phyloP scores from a whole-genome alignment of 2,329 filamentous ascomycete species.

The Colletotrichum echinochloae region DNA sequence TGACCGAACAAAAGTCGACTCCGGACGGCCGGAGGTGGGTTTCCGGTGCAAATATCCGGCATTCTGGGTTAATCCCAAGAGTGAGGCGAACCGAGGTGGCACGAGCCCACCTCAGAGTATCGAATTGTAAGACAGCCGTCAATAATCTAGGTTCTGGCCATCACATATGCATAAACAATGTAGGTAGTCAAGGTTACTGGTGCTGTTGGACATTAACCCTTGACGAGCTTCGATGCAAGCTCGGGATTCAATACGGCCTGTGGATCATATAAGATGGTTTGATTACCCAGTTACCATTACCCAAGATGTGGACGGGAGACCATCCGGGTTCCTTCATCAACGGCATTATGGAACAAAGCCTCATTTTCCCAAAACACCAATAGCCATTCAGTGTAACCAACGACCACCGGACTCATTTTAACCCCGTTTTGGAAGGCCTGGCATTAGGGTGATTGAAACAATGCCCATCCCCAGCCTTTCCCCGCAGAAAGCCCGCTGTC shows the following conservation, averaged over 20 bases:
- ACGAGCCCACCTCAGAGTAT: not conserved
- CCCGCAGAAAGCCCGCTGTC: constrained; percentile 3
- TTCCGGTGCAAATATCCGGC: not conserved
- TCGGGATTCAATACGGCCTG: not conserved
- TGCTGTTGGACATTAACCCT: not conserved
- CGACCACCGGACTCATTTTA: not conserved
- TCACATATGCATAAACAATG: not conserved
- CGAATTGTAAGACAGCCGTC: not conserved
- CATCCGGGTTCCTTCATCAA: not conserved
- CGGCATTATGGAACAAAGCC: not conserved
- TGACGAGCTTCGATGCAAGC: not conserved
- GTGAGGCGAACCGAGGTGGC: not conserved
- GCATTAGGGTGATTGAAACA: not conserved
- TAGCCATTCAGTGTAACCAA: not conserved
- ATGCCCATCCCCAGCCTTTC: constrained; percentile 8
- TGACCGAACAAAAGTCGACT: not conserved
- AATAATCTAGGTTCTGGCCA: no score
- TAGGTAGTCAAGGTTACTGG: not conserved
- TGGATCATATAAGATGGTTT: not conserved
- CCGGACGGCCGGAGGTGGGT: not conserved
- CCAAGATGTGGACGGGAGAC: not conserved
- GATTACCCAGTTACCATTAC: no score
- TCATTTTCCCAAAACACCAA: not conserved
- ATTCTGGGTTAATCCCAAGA: not conserved
- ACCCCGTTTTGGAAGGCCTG: not conserved